These are phyloP conservation scores for Lathyrus sativus DNA, from an alignment of 306 rosid genomes.

Conservation along the genomic window DNA sequence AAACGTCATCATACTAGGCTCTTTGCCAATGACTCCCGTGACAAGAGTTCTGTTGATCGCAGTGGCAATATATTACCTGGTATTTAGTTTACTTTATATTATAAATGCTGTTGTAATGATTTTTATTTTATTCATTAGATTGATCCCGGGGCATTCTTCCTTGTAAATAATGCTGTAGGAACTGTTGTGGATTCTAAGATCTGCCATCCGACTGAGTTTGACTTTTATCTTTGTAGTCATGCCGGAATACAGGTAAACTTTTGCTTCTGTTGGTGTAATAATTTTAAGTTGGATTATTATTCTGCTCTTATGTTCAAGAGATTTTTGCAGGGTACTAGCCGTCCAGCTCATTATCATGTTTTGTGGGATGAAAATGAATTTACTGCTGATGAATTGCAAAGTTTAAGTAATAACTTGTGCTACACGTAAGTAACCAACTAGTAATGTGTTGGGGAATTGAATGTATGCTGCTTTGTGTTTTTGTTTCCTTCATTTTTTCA, in stretches of 20 bases:
- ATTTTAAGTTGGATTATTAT: neutral
- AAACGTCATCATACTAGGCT: slow-evolving; percentile 95
- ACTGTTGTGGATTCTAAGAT: slow-evolving; percentile 95
- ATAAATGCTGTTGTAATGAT: neutral
- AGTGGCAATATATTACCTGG: slow-evolving; percentile 98
- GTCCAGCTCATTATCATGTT: slow-evolving; percentile 97
- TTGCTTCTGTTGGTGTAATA: neutral
- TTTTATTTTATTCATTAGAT: neutral
- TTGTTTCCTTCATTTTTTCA: too few relatives aligned
- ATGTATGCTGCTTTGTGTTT: neutral
- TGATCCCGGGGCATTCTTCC: slow-evolving; percentile 2
- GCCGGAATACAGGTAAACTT: slow-evolving; percentile 88
- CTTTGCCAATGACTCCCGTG: slow-evolving; percentile 76
- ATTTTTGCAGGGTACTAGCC: slow-evolving; percentile 83
- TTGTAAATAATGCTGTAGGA: slow-evolving; percentile 51
- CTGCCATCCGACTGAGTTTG: slow-evolving; percentile 95
- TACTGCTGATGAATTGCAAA: slow-evolving; percentile 80
- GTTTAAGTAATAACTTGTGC: slow-evolving; percentile 84
- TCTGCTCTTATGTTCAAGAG: neutral
- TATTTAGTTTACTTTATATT: slow-evolving; percentile 18
- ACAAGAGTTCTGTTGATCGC: slow-evolving; percentile 63
- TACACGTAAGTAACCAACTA: slow-evolving; percentile 69
- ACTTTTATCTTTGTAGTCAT: slow-evolving; percentile 90
- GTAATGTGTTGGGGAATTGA: neutral
- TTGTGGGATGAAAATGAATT: slow-evolving; percentile 95